Evolutionary conservation across 495 filamentous ascomycete genomes (phyloP).

Genomic region (Usnea hakonensis): DNA sequence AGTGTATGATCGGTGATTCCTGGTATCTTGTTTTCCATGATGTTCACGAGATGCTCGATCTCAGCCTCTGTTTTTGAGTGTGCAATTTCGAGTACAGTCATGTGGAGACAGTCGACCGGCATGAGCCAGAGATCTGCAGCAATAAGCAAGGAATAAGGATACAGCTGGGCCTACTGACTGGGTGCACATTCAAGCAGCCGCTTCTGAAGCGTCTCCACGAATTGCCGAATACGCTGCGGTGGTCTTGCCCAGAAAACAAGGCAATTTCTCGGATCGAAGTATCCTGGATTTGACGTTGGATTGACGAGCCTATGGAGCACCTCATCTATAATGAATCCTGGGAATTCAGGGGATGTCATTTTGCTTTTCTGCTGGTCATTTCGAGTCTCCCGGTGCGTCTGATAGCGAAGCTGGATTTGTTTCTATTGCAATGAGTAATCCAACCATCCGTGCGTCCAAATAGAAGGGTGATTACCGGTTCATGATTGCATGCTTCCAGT

Average conservation of each 20-base stretch:
- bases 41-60: constrained; percentile 50
- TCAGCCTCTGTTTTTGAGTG: constrained; percentile 57
- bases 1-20: constrained; percentile 56
- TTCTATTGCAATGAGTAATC: constrained; percentile 37
- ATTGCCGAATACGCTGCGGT: constrained; percentile 53
- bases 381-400: constrained; percentile 60
- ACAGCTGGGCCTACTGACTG: not conserved
- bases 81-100: constrained; percentile 77
- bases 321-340: constrained; percentile 64
- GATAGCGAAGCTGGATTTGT: constrained; percentile 64
- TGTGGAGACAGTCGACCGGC: constrained; percentile 66
- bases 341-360: constrained; percentile 60
- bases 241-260: constrained; percentile 84
- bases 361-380: constrained; percentile 63
- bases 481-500: constrained; percentile 51
- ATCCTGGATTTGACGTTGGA: constrained; percentile 52
- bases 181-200: constrained; percentile 36
- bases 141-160: not conserved
- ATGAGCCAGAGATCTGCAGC: constrained; percentile 73
- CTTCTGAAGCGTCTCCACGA: constrained; percentile 62
- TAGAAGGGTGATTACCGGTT: constrained; percentile 42
- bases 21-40: constrained; percentile 41
- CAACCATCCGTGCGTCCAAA: not conserved
- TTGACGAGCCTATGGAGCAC: constrained; percentile 60
- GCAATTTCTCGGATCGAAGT: constrained; percentile 67